Evolutionary conservation across 108 stramenopile genomes (phyloP).

Genomic region (Mayamaea pseudoterrestris): DNA sequence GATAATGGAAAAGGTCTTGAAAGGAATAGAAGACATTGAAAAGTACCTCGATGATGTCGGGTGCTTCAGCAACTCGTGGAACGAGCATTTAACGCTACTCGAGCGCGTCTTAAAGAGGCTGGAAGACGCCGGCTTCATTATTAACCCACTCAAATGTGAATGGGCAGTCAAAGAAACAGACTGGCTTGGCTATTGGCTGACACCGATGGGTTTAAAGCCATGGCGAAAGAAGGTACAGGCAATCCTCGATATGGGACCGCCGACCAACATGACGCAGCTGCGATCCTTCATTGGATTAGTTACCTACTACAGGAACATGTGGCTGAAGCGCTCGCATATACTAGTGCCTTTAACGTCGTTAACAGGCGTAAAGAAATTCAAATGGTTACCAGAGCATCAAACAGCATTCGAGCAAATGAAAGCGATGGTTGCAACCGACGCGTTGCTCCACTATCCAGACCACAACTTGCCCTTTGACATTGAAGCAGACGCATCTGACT

Average conservation of each 20-base stretch:
- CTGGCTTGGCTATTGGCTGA: slow-evolving; percentile 23
- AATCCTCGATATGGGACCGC: slow-evolving; percentile 14
- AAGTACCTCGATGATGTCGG: slow-evolving; percentile 42
- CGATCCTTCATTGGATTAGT: slow-evolving; percentile 31
- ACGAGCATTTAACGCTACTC: slow-evolving; percentile 15
- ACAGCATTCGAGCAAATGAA: slow-evolving; percentile 35
- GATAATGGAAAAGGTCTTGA: slow-evolving; percentile 7
- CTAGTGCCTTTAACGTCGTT: slow-evolving; percentile 24
- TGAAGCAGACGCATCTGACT: slow-evolving; percentile 30
- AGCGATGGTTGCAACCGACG: slow-evolving; percentile 17
- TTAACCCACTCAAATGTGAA: slow-evolving; percentile 41
- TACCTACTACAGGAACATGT: slow-evolving; percentile 25
- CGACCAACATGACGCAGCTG: slow-evolving; percentile 15
- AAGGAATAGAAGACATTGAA: slow-evolving; percentile 12
- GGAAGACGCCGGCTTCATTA: not conserved
- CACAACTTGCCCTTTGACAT: slow-evolving; percentile 31
- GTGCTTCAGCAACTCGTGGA: slow-evolving; percentile 18
- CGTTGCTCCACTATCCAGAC: slow-evolving; percentile 22
- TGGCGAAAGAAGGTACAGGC: slow-evolving; percentile 29
- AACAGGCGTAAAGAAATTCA: slow-evolving; percentile 9
- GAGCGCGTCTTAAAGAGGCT: slow-evolving; percentile 10
- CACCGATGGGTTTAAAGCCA: slow-evolving; percentile 17
- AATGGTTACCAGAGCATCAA: slow-evolving; percentile 10
- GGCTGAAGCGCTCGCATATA: slow-evolving; percentile 16
- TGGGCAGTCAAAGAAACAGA: slow-evolving; percentile 34